These are phyloP conservation scores for Paraglomus occultum DNA, from an alignment of 192 early-diverging fungal genomes.

Conservation along the genomic window DNA sequence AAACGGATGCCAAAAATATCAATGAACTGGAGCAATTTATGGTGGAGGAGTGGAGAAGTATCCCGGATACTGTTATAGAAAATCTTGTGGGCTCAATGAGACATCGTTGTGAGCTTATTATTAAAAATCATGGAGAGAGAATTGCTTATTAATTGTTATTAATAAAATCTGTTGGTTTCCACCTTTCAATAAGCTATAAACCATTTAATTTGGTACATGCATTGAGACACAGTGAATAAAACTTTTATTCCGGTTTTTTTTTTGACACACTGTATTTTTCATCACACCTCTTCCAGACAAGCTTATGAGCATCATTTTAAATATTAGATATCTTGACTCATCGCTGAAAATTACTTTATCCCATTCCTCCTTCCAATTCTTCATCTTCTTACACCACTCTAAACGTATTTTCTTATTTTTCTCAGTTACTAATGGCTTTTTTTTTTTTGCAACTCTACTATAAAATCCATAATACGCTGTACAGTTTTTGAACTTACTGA, in stretches of 20 bases:
- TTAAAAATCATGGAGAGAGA: too few relatives aligned
- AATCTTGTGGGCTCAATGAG: too few relatives aligned
- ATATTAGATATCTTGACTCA: conserved; percentile 11
- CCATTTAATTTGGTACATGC: too few relatives aligned
- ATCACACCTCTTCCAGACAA: conserved; percentile 4
- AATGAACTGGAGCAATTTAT: conserved; percentile 13
- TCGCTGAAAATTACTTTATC: conserved; percentile 11
- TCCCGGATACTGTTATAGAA: too few relatives aligned
- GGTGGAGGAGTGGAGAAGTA: not conserved
- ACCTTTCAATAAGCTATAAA: too few relatives aligned
- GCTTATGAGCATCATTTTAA: conserved; percentile 2
- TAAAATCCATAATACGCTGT: conserved; percentile 1
- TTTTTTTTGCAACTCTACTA: conserved; percentile 9
- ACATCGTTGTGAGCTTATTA: too few relatives aligned
- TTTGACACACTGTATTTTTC: too few relatives aligned
- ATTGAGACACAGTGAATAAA: too few relatives aligned
- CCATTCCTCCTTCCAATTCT: conserved; percentile 18
- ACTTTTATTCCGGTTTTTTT: too few relatives aligned
- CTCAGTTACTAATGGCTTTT: conserved; percentile 17
- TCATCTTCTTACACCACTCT: not conserved
- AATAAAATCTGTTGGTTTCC: too few relatives aligned
- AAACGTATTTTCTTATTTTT: not conserved
- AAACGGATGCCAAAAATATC: conserved; percentile 19
- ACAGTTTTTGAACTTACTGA: not conserved
- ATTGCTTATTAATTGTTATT: too few relatives aligned